Percentiles rank a stretch among this genome's conserved stretches.
Conservation (phyloP, 1,284 basidiomycete genomes). For the Papiliotrema flavescens region DNA sequence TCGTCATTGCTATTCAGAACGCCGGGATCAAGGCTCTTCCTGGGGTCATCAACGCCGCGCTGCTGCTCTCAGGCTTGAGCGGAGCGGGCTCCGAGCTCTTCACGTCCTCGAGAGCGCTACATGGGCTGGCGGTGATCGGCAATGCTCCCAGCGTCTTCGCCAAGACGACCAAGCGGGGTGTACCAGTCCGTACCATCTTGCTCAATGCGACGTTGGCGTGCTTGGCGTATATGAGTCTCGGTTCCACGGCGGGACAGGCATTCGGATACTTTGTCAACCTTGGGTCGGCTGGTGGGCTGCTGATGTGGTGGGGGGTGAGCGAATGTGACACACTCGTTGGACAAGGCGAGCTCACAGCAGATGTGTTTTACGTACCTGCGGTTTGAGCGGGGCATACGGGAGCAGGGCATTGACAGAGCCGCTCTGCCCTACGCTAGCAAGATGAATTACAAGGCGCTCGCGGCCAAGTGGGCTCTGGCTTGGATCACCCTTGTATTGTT, state of each 20-base stretch:
- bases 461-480: neutral
- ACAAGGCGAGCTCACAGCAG: neutral
- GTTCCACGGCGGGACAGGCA: constrained; percentile 60
- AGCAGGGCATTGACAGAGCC: neutral
- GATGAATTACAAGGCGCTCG: neutral
- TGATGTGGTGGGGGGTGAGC: neutral
- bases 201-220: constrained; percentile 63
- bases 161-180: constrained; percentile 58
- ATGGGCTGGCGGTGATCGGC: constrained; percentile 51
- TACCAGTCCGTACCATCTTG: constrained; percentile 69
- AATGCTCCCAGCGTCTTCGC: constrained; percentile 55
- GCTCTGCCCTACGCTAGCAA: neutral
- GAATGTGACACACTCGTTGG: neutral
- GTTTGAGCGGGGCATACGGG: neutral
- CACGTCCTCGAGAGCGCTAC: constrained; percentile 55
- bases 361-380: neutral
- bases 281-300: neutral
- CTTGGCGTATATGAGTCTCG: constrained; percentile 59
- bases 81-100: constrained; percentile 57
- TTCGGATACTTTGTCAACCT: constrained; percentile 77
- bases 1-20: constrained; percentile 65
- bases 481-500: neutral
- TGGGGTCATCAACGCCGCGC: constrained; percentile 63
- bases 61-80: constrained; percentile 57
- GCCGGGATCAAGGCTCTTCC: constrained; percentile 73